Conservation (phyloP, 2,329 filamentous ascomycete genomes). For the Dactylonectria macrodidyma region DNA sequence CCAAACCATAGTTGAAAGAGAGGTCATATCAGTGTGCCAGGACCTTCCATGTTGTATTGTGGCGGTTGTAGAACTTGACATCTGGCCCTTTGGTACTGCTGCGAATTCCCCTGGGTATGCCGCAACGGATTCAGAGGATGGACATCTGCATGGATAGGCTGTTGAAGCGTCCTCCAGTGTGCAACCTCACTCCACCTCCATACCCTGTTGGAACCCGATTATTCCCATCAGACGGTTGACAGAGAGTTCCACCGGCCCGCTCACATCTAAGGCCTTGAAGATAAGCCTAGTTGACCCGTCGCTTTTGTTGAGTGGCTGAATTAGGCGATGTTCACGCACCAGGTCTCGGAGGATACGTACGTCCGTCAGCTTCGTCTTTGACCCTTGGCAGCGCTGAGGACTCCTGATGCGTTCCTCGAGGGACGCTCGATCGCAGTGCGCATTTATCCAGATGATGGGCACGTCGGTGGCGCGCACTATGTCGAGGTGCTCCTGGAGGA, state of each 20-base stretch:
- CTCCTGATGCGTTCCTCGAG: conserved; percentile 24
- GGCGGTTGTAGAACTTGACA: no score
- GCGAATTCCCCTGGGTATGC: no score
- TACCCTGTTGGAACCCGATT: no score
- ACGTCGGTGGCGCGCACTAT: conserved; percentile 9
- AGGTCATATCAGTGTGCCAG: no score
- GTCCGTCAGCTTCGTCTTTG: conserved; percentile 31
- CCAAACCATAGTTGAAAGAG: no score
- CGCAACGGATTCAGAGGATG: no score
- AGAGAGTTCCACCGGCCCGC: conserved; percentile 1
- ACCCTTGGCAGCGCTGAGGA: conserved; percentile 13
- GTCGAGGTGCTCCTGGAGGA: conserved; percentile 37
- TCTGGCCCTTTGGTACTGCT: no score
- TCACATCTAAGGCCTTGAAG: conserved; percentile 24
- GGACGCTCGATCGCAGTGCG: conserved; percentile 12
- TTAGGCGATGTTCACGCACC: conserved; percentile 5
- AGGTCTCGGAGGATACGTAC: conserved; percentile 7
- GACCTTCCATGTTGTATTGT: no score
- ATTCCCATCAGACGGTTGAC: no score
- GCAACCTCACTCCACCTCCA: no score
- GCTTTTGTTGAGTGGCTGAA: not conserved
- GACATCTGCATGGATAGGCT: no score
- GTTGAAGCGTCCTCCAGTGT: no score
- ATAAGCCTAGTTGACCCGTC: conserved; percentile 12
- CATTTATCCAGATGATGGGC: conserved; percentile 36